These are phyloP conservation scores for Zasmidium angulare DNA, from an alignment of 2,329 filamentous ascomycete species.

Conservation along the genomic window DNA sequence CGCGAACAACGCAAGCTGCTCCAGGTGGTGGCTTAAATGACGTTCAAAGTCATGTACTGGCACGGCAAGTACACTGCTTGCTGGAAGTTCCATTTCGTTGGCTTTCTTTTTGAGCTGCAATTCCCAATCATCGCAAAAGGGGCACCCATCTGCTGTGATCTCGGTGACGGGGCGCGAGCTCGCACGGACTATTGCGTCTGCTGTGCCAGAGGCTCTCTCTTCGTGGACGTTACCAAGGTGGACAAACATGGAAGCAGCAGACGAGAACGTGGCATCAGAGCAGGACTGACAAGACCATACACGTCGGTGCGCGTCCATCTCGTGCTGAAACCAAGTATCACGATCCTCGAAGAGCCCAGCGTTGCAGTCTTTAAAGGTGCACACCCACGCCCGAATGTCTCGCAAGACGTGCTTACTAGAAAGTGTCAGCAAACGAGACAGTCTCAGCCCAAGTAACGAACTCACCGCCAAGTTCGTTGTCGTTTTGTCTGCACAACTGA, in stretches of 20 bases:
- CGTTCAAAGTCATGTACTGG: background rate
- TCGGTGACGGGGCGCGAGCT: background rate
- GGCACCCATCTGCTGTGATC: background rate
- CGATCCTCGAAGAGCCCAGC: slow-evolving; percentile 24
- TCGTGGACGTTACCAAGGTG: background rate
- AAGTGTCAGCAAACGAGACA: background rate
- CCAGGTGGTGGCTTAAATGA: background rate
- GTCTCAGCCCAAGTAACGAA: background rate
- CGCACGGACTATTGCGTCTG: background rate
- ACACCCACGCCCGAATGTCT: slow-evolving; percentile 23
- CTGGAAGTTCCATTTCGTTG: background rate
- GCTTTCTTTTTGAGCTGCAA: background rate
- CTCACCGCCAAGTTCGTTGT: slow-evolving; percentile 16
- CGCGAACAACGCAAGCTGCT: background rate
- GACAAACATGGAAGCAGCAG: background rate
- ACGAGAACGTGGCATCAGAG: background rate
- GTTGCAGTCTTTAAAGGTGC: slow-evolving; percentile 25
- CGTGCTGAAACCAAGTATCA: slow-evolving; percentile 25
- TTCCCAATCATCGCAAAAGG: background rate
- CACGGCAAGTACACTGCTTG: background rate
- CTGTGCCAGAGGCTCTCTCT: no score
- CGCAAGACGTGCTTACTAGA: slow-evolving; percentile 18
- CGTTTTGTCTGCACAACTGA: slow-evolving; percentile 16
- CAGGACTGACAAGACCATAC: slow-evolving; percentile 25
- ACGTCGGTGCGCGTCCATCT: slow-evolving; percentile 19